These are phyloP conservation scores for Colletotrichum theobromicola DNA, from an alignment of 2,329 filamentous ascomycete genomes.

Conservation along the genomic window DNA sequence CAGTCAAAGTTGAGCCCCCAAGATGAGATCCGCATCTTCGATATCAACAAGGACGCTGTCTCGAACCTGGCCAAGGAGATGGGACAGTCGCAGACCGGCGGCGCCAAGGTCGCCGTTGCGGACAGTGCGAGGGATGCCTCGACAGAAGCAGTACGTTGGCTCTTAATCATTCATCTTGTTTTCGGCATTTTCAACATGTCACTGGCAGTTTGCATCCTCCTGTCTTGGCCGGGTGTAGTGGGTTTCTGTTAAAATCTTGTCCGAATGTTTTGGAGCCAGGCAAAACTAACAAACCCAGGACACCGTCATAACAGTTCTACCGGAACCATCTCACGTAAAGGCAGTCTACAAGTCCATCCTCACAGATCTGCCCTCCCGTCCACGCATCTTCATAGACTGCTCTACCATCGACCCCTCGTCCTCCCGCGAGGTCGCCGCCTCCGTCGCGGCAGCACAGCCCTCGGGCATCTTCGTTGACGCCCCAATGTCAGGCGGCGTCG, in stretches of 20 bases:
- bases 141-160: constrained; percentile 55
- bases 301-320: constrained; percentile 86
- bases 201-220: constrained; percentile 25
- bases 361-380: constrained; percentile 55
- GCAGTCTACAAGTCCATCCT: constrained; percentile 82
- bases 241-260: constrained; percentile 55
- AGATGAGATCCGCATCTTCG: constrained; percentile 60
- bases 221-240: constrained; percentile 61
- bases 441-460: constrained; percentile 62
- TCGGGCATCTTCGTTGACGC: constrained; percentile 82
- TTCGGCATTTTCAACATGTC: constrained; percentile 21
- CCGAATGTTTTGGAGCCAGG: constrained; percentile 15
- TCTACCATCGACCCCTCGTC: constrained; percentile 94
- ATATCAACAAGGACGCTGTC: constrained; percentile 58
- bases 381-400: constrained; percentile 90
- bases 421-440: constrained; percentile 77
- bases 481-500: constrained; percentile 95
- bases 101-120: constrained; percentile 52
- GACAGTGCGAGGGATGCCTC: constrained; percentile 52
- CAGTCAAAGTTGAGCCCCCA: constrained; percentile 58
- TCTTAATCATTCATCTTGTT: neutral
- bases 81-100: constrained; percentile 43
- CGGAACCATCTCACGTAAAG: constrained; percentile 87
- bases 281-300: constrained; percentile 59
- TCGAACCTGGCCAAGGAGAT: constrained; percentile 54